Percentiles rank a stretch among this genome's conserved stretches.
These are phyloP conservation scores for Chaetomiaceae sp. DNA, from an alignment of 2,329 filamentous ascomycete species.

Conservation along the genomic window DNA sequence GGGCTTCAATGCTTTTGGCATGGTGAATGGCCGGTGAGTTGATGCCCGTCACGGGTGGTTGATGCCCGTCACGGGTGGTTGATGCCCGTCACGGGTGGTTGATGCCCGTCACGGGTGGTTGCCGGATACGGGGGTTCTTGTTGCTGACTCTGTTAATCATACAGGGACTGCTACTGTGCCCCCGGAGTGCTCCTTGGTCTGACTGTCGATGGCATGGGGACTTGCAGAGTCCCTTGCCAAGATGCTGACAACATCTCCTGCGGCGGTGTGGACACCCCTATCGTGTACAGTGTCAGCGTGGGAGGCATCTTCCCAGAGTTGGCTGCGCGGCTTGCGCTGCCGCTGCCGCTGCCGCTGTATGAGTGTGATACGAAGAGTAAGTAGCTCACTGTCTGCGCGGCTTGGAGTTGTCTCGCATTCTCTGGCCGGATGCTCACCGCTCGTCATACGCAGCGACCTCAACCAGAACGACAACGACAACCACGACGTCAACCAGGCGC, in stretches of 20 bases:
- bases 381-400: background rate
- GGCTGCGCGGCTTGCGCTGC: background rate
- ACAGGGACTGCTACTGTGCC: slow-evolving; percentile 14
- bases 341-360: background rate
- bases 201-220: background rate
- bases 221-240: background rate
- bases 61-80: too few species aligned
- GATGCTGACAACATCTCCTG: background rate
- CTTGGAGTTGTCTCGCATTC: too few species aligned
- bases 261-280: background rate
- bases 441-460: too few species aligned
- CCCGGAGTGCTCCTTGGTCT: background rate
- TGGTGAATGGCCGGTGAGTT: slow-evolving; percentile 16
- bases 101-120: too few species aligned
- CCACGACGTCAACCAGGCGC: background rate
- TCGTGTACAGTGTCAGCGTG: background rate
- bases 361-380: background rate
- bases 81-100: too few species aligned
- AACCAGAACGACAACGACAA: background rate
- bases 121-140: too few species aligned
- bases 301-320: background rate
- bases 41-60: background rate
- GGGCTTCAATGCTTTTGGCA: slow-evolving; percentile 3
- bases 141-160: background rate
- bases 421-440: too few species aligned